Evolutionary conservation across 176 grass and related monocot genomes (phyloP).

Genomic region (Eleusine indica): DNA sequence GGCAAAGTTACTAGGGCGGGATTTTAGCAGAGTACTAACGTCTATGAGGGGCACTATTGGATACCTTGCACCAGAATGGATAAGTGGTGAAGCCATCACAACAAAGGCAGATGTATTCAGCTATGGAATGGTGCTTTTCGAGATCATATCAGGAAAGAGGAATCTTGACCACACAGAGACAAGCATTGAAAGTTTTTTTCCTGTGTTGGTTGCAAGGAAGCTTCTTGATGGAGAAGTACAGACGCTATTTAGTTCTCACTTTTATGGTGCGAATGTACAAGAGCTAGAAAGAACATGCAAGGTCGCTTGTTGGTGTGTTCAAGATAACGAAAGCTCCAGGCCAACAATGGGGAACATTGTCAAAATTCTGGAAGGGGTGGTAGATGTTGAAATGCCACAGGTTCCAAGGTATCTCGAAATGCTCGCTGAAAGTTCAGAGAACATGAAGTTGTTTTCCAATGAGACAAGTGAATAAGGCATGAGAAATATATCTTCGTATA

Average conservation of each 20-base stretch:
- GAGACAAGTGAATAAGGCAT: not conserved
- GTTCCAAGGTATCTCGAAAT: slow-evolving; percentile 43
- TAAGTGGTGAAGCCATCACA: slow-evolving; percentile 41
- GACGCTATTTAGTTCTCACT: not conserved
- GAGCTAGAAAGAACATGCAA: slow-evolving; percentile 43
- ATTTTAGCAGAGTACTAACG: slow-evolving; percentile 42
- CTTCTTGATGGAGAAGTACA: slow-evolving; percentile 29
- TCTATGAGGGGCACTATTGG: slow-evolving; percentile 44
- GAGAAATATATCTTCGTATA: not conserved
- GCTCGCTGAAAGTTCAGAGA: slow-evolving; percentile 12
- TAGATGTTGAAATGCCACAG: slow-evolving; percentile 35
- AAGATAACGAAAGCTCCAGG: slow-evolving; percentile 33
- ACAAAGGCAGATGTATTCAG: slow-evolving; percentile 51
- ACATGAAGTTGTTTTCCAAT: not conserved
- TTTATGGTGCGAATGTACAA: not conserved
- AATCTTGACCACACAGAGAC: slow-evolving; percentile 4
- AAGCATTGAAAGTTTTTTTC: slow-evolving; percentile 16
- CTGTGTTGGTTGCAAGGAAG: slow-evolving; percentile 16
- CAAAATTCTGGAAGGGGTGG: slow-evolving; percentile 42
- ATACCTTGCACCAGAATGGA: slow-evolving; percentile 52
- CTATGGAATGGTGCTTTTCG: slow-evolving; percentile 52
- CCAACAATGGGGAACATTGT: slow-evolving; percentile 47
- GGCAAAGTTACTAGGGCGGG: slow-evolving; percentile 40
- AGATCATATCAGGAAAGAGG: slow-evolving; percentile 45
- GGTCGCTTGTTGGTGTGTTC: slow-evolving; percentile 48